phyloP scores from a whole-genome alignment of 2,329 filamentous ascomycete species.

The Sarocladium kiliense region DNA sequence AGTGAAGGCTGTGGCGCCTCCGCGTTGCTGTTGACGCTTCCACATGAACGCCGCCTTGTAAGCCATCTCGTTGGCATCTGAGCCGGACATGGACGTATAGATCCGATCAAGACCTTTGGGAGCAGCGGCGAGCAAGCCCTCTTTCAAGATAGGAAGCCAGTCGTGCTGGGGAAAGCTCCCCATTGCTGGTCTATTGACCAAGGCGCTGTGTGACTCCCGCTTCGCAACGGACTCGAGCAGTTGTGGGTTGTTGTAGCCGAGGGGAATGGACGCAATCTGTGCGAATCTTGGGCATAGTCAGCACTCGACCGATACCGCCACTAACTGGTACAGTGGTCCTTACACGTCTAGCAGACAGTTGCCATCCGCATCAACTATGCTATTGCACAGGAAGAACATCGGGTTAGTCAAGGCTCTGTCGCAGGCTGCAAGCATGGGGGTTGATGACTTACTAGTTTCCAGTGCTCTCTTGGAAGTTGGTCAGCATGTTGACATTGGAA shows the following conservation, averaged over 20 bases:
- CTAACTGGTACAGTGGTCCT: slow-evolving; percentile 20
- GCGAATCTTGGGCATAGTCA: slow-evolving; percentile 54
- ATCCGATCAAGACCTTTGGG: slow-evolving; percentile 82
- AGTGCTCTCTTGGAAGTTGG: slow-evolving; percentile 66
- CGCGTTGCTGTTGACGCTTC: slow-evolving; percentile 74
- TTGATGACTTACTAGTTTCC: slow-evolving; percentile 63
- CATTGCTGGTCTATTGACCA: slow-evolving; percentile 85
- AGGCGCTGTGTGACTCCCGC: slow-evolving; percentile 70
- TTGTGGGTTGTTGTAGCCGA: slow-evolving; percentile 86
- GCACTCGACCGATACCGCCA: not conserved
- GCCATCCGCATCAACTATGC: slow-evolving; percentile 43
- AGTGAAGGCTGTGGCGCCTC: slow-evolving; percentile 75
- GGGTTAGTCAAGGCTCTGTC: not conserved
- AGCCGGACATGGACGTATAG: slow-evolving; percentile 87
- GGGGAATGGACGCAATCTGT: slow-evolving; percentile 87
- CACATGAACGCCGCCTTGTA: slow-evolving; percentile 97
- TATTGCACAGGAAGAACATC: slow-evolving; percentile 11
- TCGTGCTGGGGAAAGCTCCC: slow-evolving; percentile 86
- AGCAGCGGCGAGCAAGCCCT: slow-evolving; percentile 74
- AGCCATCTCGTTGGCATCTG: slow-evolving; percentile 91
- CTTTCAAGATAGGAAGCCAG: slow-evolving; percentile 75
- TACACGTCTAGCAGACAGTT: slow-evolving; percentile 45
- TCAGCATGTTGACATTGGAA: slow-evolving; percentile 76
- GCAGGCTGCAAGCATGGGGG: not conserved
- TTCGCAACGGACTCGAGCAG: slow-evolving; percentile 66